A percentile compares a stretch with the other conserved stretches of the same genome.
phyloP scores from a whole-genome alignment of 495 filamentous ascomycete species.

The Mytilinidion resinicola region DNA sequence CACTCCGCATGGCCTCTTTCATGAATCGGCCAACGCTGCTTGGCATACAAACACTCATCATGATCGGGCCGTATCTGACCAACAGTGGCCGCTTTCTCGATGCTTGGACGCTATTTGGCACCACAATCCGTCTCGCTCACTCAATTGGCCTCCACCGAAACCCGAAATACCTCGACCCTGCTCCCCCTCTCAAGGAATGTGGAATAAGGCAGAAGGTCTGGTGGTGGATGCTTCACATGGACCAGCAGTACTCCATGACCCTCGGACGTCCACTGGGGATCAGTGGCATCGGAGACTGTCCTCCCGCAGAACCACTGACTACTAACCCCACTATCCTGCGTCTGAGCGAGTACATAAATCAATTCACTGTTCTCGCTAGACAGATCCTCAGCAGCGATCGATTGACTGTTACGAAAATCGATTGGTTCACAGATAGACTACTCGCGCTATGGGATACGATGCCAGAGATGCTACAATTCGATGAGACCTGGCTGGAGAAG shows the following conservation, averaged over 20 bases:
- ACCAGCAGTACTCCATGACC: conserved; percentile 46
- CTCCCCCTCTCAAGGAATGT: conserved; percentile 38
- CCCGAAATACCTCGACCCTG: conserved; percentile 40
- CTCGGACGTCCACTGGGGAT: conserved; percentile 43
- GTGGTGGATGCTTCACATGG: conserved; percentile 50
- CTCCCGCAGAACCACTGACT: conserved; percentile 38
- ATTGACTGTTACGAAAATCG: conserved; percentile 40
- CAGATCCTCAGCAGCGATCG: conserved; percentile 40
- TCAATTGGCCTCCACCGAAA: conserved; percentile 41
- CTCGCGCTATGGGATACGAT: conserved; percentile 38
- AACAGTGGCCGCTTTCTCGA: conserved; percentile 39
- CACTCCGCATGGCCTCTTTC: conserved; percentile 36
- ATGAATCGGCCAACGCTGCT: conserved; percentile 35
- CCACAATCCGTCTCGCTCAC: conserved; percentile 36
- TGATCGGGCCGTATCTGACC: conserved; percentile 38
- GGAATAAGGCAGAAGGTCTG: conserved; percentile 39
- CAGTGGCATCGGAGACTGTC: conserved; percentile 44
- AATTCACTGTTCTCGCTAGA: conserved; percentile 43
- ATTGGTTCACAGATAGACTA: conserved; percentile 41
- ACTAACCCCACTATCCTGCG: conserved; percentile 37
- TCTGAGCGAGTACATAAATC: conserved; percentile 38
- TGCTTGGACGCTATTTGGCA: conserved; percentile 39
- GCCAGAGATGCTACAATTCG: conserved; percentile 40
- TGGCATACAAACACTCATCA: conserved; percentile 34
- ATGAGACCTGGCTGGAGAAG: conserved; percentile 40